Base-by-base conservation (phyloP, 2,329 filamentous ascomycete genomes). In the Nannizziopsis barbatae region DNA sequence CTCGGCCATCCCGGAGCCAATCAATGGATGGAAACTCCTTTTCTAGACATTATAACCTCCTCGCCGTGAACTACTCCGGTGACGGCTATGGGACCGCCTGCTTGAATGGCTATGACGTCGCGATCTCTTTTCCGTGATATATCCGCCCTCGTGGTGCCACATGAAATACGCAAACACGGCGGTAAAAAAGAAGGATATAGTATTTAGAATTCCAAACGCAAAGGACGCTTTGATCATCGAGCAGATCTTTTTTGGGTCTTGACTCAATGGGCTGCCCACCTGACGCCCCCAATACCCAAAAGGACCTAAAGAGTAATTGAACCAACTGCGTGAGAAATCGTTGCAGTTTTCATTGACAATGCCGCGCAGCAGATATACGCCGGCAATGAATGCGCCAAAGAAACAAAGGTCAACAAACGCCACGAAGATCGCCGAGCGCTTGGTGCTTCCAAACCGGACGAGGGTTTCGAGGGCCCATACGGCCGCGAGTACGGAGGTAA, bases 201-300 rank as follows among this genome's bases (percentile, higher is more conserved):
- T 72, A 65, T 92, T 86, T 75, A 95, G 93, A 65, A 96, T 95
- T 42, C 79, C 87, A 57, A 95, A 81, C 2, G 87, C 90, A 68
- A 87, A 96, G 56, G 74, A 76, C 1, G 89, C 84, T 76, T 95
- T 96, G 61, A 95, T 78, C 86, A 95, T 92, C 43, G 83, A 78
- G 69, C 90, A 96, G 4, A 80, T 79, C 74, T 90, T 90, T 66
- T 86, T 75, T 33, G 81, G 65, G 46, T 75, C 65, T 36, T 81
- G 61, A 37, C 73, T 65, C 50, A 79, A 69, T 7, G 59, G 59
- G 49, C 67, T 74, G 45, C 67, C 68, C 42, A 72, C 72, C 31
- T 66, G 56, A 6, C 57, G 53, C 11, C 72, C 72, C 38, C 77
- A 77, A 54, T 67, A 71, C 27, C 78, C 75, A 53, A 86, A 77